phyloP scores from a whole-genome alignment of 228 moss, liverwort and hornwort species.

The Sphagnum magellanicum region DNA sequence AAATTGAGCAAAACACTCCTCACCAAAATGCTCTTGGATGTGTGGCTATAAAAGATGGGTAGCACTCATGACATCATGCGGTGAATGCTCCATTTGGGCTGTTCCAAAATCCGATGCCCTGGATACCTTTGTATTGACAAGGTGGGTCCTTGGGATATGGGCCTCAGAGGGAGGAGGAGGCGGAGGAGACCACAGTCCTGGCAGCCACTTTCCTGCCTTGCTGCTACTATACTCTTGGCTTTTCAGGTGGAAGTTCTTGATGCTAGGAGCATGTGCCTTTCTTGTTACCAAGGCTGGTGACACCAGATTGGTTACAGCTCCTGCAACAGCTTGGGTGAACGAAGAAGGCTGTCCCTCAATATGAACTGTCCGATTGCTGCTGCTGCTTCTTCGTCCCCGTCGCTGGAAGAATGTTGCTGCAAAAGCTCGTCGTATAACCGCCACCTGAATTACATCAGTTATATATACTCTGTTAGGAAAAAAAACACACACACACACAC shows the following conservation, averaged over 20 bases:
- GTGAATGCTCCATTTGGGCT: too few relatives aligned
- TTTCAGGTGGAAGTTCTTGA: constrained; percentile 37
- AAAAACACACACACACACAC: too few relatives aligned
- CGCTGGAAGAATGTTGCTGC: constrained; percentile 56
- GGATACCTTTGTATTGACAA: constrained; percentile 1
- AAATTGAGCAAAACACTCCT: constrained; percentile 13
- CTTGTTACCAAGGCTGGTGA: constrained; percentile 32
- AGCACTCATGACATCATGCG: background rate
- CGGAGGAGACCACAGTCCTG: constrained; percentile 10
- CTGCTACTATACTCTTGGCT: constrained; percentile 14
- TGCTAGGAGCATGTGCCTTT: constrained; percentile 32
- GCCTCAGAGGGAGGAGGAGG: constrained; percentile 2
- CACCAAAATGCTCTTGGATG: constrained; percentile 3
- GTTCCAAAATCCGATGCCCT: background rate
- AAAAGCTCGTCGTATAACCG: constrained; percentile 52
- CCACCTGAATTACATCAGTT: constrained; percentile 22
- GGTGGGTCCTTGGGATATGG: background rate
- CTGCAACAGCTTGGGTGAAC: constrained; percentile 23
- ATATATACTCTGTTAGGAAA: background rate
- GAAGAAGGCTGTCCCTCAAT: constrained; percentile 17
- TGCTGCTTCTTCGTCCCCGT: constrained; percentile 35
- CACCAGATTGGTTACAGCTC: constrained; percentile 22
- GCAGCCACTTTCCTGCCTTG: constrained; percentile 20
- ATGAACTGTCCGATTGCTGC: constrained; percentile 19
- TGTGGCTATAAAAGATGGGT: background rate